A percentile compares a stretch with the other conserved stretches of the same genome.
These are phyloP conservation scores for Sclerotinia trifoliorum DNA, from an alignment of 2,329 filamentous ascomycete genomes.

Conservation along the genomic window DNA sequence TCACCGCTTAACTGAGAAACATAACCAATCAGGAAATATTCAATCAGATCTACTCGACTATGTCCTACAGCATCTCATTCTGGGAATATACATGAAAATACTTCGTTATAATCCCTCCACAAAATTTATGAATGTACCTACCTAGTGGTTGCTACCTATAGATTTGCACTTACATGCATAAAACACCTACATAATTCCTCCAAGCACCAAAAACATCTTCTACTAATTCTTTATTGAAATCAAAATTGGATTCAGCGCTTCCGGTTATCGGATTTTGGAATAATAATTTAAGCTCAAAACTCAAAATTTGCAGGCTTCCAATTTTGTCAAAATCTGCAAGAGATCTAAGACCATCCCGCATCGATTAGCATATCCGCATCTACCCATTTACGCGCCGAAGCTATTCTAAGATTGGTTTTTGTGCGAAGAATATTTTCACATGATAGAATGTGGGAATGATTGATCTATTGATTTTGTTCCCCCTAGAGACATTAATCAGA, in stretches of 20 bases:
- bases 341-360: slow-evolving; percentile 18
- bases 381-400: slow-evolving; percentile 20
- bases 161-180: background rate
- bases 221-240: background rate
- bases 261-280: background rate
- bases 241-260: slow-evolving; percentile 1
- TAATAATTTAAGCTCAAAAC: background rate
- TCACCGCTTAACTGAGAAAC: slow-evolving; percentile 17
- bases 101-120: background rate
- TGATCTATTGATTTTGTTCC: background rate
- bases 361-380: background rate
- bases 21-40: slow-evolving; percentile 15
- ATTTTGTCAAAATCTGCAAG: slow-evolving; percentile 6
- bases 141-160: background rate
- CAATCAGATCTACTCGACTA: background rate
- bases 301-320: background rate
- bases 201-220: slow-evolving; percentile 5
- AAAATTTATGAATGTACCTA: background rate
- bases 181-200: too few species aligned
- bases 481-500: background rate
- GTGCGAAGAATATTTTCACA: slow-evolving; percentile 4
- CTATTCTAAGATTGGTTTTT: background rate
- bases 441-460: background rate
- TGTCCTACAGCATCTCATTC: slow-evolving; percentile 10
- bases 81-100: background rate